Evolutionary conservation across 2,329 filamentous ascomycete species (phyloP).

Genomic region (Ciborinia camelliae): DNA sequence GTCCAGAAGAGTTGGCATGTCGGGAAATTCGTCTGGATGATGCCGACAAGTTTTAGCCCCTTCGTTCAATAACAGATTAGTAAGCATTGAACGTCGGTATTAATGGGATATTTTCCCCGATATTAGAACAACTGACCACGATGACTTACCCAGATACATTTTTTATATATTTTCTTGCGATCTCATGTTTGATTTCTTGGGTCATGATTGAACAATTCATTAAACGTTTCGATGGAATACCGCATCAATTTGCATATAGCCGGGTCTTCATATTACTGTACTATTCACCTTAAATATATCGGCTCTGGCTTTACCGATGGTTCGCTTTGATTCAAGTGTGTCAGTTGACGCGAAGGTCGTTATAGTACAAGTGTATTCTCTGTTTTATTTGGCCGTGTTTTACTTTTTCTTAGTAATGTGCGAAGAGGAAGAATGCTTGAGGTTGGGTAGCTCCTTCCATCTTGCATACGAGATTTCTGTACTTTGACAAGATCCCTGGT

Average conservation of each 20-base stretch:
- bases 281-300: not conserved
- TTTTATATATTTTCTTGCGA: slow-evolving; percentile 1
- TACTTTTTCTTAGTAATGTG: not conserved
- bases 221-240: not conserved
- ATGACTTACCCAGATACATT: not conserved
- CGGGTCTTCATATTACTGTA: not conserved
- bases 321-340: not conserved
- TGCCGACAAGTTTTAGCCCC: not conserved
- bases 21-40: not conserved
- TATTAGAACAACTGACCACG: not conserved
- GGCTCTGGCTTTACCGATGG: not conserved
- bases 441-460: not conserved
- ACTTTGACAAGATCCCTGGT: too few relatives aligned
- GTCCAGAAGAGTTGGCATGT: not conserved
- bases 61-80: not conserved
- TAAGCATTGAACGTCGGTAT: not conserved
- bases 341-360: not conserved
- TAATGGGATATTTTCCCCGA: not conserved
- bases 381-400: not conserved
- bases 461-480: not conserved
- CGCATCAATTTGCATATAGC: not conserved
- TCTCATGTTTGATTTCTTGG: not conserved
- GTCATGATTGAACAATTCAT: not conserved
- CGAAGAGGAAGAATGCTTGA: not conserved
- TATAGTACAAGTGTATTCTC: too few relatives aligned